Percentiles rank a stretch among this genome's conserved stretches.
Conservation (phyloP, 768 basidiomycete genomes). For the Termitomyces sp. region DNA sequence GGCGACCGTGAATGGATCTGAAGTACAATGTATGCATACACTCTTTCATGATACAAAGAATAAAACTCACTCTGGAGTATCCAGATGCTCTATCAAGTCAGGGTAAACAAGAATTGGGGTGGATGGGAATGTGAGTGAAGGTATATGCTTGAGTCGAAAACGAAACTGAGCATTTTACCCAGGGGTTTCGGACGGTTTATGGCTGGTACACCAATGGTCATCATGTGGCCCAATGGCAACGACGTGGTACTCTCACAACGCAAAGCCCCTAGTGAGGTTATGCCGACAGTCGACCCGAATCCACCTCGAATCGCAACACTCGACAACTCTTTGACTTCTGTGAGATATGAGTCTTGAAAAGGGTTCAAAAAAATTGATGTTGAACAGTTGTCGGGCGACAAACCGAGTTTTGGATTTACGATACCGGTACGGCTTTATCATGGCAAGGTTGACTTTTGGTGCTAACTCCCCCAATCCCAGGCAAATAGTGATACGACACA, state of each 20-base stretch:
- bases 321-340: slow-evolving; percentile 33
- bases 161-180: slow-evolving; percentile 6
- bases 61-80: neutral
- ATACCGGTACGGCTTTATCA: neutral
- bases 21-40: slow-evolving; percentile 37
- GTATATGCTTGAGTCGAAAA: neutral
- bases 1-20: slow-evolving; percentile 44
- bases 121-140: slow-evolving; percentile 60
- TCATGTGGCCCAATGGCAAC: slow-evolving; percentile 72
- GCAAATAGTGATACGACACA: slow-evolving; percentile 39
- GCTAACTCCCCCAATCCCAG: slow-evolving; percentile 25
- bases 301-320: slow-evolving; percentile 54
- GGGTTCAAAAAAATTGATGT: slow-evolving; percentile 9
- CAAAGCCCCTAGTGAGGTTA: slow-evolving; percentile 44
- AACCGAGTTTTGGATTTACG: slow-evolving; percentile 34
- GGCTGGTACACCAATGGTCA: slow-evolving; percentile 64
- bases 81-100: slow-evolving; percentile 50
- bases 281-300: slow-evolving; percentile 54
- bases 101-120: slow-evolving; percentile 40
- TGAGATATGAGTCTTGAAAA: slow-evolving; percentile 20
- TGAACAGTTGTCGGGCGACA: slow-evolving; percentile 37
- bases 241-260: slow-evolving; percentile 67
- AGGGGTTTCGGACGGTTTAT: slow-evolving; percentile 62
- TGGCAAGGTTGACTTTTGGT: neutral
- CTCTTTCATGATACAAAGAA: neutral